A percentile compares a stretch with the other conserved stretches of the same genome.
These are phyloP conservation scores for Colletotrichum plurivorum DNA, from an alignment of 2,329 filamentous ascomycete genomes.

Conservation along the genomic window DNA sequence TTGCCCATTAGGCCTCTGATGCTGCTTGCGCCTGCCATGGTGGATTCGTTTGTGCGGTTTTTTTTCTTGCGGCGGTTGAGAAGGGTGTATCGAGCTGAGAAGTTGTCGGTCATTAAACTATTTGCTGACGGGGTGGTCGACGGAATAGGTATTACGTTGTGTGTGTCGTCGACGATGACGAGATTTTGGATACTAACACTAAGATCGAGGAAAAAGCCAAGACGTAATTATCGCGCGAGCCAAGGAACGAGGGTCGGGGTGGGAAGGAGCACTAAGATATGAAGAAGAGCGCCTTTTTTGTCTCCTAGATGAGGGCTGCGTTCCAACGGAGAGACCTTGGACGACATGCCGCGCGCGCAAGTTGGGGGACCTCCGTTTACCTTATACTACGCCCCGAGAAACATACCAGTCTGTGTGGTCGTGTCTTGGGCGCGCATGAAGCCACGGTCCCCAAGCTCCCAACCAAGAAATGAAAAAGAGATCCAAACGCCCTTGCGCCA, in stretches of 20 bases:
- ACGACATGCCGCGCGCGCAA: background rate
- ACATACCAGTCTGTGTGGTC: conserved; percentile 3
- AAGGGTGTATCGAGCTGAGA: too few relatives aligned
- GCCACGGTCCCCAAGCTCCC: background rate
- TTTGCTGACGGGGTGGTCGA: too few relatives aligned
- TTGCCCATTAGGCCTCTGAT: conserved; percentile 51
- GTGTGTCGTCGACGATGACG: background rate
- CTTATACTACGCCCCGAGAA: conserved; percentile 6
- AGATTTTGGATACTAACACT: background rate
- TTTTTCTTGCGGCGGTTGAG: background rate
- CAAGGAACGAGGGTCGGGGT: background rate
- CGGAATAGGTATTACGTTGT: conserved; percentile 10
- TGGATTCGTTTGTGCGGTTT: background rate
- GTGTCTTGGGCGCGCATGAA: background rate
- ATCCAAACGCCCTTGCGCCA: conserved; percentile 24
- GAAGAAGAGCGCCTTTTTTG: background rate
- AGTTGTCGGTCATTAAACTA: too few relatives aligned
- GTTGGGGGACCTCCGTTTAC: conserved; percentile 18
- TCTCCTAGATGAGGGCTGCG: background rate
- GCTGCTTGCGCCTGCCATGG: conserved; percentile 17
- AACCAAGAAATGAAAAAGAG: conserved; percentile 14
- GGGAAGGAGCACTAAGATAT: background rate
- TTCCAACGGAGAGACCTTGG: too few relatives aligned
- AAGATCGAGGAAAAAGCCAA: background rate
- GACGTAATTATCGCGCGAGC: background rate